Evolutionary conservation across 179 eudicot species (phyloP).

Genomic region (Silene coronaria): DNA sequence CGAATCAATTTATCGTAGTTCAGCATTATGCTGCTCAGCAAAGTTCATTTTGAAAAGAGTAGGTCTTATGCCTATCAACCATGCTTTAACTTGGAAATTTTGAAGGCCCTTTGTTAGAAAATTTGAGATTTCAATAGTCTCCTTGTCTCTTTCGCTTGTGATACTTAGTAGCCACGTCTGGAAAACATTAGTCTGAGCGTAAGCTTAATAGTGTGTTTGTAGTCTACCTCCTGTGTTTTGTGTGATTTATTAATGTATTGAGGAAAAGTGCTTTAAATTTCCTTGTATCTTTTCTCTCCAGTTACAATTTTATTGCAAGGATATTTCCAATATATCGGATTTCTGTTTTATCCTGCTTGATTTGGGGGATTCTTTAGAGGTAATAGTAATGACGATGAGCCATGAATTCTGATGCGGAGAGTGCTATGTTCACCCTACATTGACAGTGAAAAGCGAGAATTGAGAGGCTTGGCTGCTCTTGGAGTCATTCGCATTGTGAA

Average conservation of each 20-base stretch:
- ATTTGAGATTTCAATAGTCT: background rate
- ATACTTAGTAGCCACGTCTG: background rate
- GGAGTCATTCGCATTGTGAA: slow-evolving; percentile 70
- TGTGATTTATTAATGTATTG: background rate
- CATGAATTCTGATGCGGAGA: background rate
- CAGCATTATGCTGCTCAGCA: background rate
- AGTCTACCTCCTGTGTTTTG: background rate
- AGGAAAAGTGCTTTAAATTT: background rate
- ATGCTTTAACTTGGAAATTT: slow-evolving; percentile 7
- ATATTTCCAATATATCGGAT: background rate
- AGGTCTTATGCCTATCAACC: background rate
- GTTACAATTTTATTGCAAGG: background rate
- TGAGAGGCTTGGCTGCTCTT: slow-evolving; percentile 76
- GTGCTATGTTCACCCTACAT: slow-evolving; percentile 12
- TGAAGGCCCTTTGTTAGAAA: background rate
- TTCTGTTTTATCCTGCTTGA: background rate
- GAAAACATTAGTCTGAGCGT: background rate
- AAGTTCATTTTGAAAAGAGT: background rate
- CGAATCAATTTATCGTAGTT: background rate
- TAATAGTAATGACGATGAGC: background rate
- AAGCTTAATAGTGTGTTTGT: slow-evolving; percentile 3
- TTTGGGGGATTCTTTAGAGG: background rate
- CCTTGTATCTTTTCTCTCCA: background rate
- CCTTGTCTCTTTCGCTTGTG: background rate
- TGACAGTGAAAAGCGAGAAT: slow-evolving; percentile 69